These are phyloP conservation scores for Chenopodium album DNA, from an alignment of 148 eudicot genomes.

Conservation along the genomic window DNA sequence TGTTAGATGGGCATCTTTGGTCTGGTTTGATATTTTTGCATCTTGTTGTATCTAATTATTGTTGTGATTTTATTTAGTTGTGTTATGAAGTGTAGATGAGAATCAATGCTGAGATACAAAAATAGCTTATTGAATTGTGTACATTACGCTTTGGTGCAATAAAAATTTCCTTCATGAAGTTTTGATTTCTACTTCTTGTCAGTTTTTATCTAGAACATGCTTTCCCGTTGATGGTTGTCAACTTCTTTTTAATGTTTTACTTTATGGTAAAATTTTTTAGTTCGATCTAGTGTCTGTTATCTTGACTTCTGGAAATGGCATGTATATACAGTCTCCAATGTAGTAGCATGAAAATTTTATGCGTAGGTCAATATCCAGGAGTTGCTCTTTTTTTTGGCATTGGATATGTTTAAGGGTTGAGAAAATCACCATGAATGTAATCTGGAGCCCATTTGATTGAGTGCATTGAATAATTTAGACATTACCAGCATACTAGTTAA, in stretches of 20 bases:
- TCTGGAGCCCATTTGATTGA: not conserved
- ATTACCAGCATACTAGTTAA: not conserved
- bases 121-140: slow-evolving; percentile 22
- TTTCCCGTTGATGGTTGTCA: not conserved
- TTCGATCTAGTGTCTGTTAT: not conserved
- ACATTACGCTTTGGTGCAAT: slow-evolving; percentile 19
- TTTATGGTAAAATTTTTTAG: not conserved
- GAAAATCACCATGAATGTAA: not conserved
- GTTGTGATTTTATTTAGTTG: slow-evolving; percentile 6
- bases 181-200: not conserved
- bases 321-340: not conserved
- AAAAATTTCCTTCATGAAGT: not conserved
- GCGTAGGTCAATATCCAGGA: no score
- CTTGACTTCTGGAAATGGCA: not conserved
- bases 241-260: not conserved
- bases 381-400: no score
- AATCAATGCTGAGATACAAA: slow-evolving; percentile 8
- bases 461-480: not conserved
- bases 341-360: no score
- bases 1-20: slow-evolving; percentile 12
- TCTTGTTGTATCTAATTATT: slow-evolving; percentile 8
- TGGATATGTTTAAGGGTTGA: no score
- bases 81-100: slow-evolving; percentile 25
- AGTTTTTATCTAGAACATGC: not conserved
- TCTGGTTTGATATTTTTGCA: slow-evolving; percentile 16